These are phyloP conservation scores for Colletotrichum horii DNA, from an alignment of 2,329 filamentous ascomycete genomes.

Conservation along the genomic window DNA sequence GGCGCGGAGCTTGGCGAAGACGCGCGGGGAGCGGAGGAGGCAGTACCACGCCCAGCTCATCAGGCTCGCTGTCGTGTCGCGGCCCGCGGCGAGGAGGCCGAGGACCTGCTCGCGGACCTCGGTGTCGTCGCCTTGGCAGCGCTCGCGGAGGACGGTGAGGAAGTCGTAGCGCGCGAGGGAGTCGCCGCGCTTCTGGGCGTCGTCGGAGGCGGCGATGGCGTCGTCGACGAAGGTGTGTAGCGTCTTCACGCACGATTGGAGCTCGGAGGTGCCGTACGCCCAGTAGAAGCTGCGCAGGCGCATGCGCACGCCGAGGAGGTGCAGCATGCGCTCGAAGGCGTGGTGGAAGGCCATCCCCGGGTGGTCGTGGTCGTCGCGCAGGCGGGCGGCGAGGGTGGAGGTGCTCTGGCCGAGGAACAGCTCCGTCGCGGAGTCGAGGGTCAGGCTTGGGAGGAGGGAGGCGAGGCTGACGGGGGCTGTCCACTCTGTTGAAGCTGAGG, in stretches of 20 bases:
- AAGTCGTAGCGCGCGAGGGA: slow-evolving; percentile 19
- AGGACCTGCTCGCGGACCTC: slow-evolving; percentile 15
- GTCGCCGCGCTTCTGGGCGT: not conserved
- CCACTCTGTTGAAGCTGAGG: not conserved
- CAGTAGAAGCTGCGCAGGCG: slow-evolving; percentile 14
- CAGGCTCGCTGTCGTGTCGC: slow-evolving; percentile 28
- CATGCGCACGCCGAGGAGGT: slow-evolving; percentile 9
- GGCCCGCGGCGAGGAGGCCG: slow-evolving; percentile 23
- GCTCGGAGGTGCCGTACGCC: not conserved
- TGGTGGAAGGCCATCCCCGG: slow-evolving; percentile 11
- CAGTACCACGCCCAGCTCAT: slow-evolving; percentile 26
- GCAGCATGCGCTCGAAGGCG: slow-evolving; percentile 6
- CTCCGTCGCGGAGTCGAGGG: slow-evolving; percentile 17
- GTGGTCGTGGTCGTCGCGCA: not conserved
- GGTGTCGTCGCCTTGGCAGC: not conserved
- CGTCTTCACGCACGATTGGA: not conserved
- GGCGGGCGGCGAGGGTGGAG: slow-evolving; percentile 1
- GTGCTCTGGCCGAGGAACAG: slow-evolving; percentile 12
- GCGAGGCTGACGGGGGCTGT: not conserved
- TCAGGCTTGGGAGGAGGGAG: not conserved
- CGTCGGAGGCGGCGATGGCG: slow-evolving; percentile 16
- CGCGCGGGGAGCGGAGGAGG: slow-evolving; percentile 16
- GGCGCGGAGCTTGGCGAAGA: slow-evolving; percentile 19
- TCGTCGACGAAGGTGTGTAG: slow-evolving; percentile 18
- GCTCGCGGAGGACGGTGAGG: slow-evolving; percentile 19